These are phyloP conservation scores for Sclerotinia borealis DNA, from an alignment of 2,329 filamentous ascomycete species.

Conservation along the genomic window DNA sequence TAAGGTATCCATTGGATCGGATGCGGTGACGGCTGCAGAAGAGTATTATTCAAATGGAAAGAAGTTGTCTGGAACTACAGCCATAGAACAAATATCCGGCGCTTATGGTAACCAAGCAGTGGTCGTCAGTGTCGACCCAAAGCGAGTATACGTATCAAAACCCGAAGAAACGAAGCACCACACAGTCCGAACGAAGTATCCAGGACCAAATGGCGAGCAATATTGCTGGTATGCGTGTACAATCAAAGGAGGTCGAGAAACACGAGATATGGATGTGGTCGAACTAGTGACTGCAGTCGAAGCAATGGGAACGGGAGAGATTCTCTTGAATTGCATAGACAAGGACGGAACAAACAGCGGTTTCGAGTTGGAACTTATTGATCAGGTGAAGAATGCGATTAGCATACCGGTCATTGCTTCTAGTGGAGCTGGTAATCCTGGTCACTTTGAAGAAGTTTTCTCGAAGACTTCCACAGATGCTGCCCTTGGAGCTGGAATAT, in stretches of 20 bases:
- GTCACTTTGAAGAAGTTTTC: slow-evolving; percentile 89
- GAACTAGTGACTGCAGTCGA: slow-evolving; percentile 86
- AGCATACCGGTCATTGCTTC: slow-evolving; percentile 93
- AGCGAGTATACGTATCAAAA: slow-evolving; percentile 73
- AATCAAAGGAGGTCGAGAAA: slow-evolving; percentile 90
- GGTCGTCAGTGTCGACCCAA: slow-evolving; percentile 91
- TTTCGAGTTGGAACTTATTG: slow-evolving; percentile 88
- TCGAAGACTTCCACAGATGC: slow-evolving; percentile 80
- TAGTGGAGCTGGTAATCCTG: slow-evolving; percentile 82
- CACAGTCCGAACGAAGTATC: slow-evolving; percentile 62
- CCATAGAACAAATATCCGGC: slow-evolving; percentile 89
- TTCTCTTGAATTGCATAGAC: slow-evolving; percentile 96
- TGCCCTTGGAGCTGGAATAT: slow-evolving; percentile 93
- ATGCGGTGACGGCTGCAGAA: slow-evolving; percentile 88
- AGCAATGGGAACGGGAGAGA: slow-evolving; percentile 91
- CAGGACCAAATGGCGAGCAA: slow-evolving; percentile 68
- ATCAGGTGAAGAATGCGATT: slow-evolving; percentile 78
- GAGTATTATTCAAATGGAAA: slow-evolving; percentile 72
- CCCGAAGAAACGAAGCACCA: slow-evolving; percentile 64
- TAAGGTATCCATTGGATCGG: slow-evolving; percentile 94
- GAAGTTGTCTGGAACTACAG: slow-evolving; percentile 71
- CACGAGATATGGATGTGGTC: slow-evolving; percentile 86
- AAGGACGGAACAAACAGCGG: slow-evolving; percentile 91
- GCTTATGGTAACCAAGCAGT: slow-evolving; percentile 97
- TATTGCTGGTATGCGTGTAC: slow-evolving; percentile 98